phyloP scores from a whole-genome alignment of 306 rosid species.

The Astragalus glycyphyllos region DNA sequence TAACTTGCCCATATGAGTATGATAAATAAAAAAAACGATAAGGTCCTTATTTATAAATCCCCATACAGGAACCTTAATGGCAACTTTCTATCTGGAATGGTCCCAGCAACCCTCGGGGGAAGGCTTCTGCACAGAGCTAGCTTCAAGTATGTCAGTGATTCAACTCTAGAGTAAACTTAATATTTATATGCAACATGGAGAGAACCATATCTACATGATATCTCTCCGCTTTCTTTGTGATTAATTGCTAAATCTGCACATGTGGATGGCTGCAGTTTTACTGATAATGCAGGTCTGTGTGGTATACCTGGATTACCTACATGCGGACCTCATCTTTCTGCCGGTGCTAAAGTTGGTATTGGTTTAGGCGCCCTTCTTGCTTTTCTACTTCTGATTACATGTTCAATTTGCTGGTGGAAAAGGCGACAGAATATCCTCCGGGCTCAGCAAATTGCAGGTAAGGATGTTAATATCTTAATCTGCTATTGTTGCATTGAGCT shows the following conservation, averaged over 20 bases:
- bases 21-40: slow-evolving; percentile 11
- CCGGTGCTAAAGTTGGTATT: slow-evolving; percentile 79
- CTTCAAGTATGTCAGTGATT: slow-evolving; percentile 75
- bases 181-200: slow-evolving; percentile 16
- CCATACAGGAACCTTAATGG: slow-evolving; percentile 86
- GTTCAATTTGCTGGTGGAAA: slow-evolving; percentile 87
- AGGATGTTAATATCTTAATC: slow-evolving; percentile 35
- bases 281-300: slow-evolving; percentile 88
- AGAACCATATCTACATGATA: slow-evolving; percentile 9
- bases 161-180: slow-evolving; percentile 23
- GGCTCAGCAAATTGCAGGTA: slow-evolving; percentile 83
- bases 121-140: slow-evolving; percentile 96
- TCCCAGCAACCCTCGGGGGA: slow-evolving; percentile 82
- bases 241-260: slow-evolving; percentile 32
- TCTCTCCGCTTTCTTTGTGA: slow-evolving; percentile 32
- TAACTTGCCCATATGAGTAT: slow-evolving; percentile 4
- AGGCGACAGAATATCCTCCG: slow-evolving; percentile 86
- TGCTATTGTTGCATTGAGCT: neutral
- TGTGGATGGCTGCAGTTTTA: slow-evolving; percentile 72
- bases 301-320: slow-evolving; percentile 90
- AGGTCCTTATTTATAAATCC: slow-evolving; percentile 37
- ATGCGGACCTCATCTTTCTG: slow-evolving; percentile 78
- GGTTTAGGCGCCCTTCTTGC: slow-evolving; percentile 61
- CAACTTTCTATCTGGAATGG: slow-evolving; percentile 79
- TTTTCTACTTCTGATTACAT: slow-evolving; percentile 56